Evolutionary conservation across 2,329 filamentous ascomycete species (phyloP).

Genomic region (Teratosphaeriaceae sp.): DNA sequence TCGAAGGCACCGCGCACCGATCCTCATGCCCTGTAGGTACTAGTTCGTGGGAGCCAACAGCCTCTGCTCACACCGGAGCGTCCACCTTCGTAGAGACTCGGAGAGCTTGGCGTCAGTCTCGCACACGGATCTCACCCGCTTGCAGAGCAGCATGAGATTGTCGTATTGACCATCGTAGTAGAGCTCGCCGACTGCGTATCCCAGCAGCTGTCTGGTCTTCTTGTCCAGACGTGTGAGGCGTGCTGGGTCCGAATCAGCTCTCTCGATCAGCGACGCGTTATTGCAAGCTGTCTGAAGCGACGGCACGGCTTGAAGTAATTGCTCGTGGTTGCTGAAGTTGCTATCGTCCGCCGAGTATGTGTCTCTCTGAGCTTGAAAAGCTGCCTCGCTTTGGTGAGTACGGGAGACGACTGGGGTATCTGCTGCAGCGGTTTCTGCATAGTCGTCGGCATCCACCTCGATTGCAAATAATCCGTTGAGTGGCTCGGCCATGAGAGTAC

Average conservation of each 20-base stretch:
- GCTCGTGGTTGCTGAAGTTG: slow-evolving; percentile 19
- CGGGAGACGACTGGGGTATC: slow-evolving; percentile 21
- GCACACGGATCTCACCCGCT: slow-evolving; percentile 16
- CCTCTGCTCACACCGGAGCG: slow-evolving; percentile 14
- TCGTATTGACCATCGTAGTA: slow-evolving; percentile 53
- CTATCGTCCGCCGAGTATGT: slow-evolving; percentile 26
- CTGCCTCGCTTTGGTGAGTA: slow-evolving; percentile 27
- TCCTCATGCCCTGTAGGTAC: background rate
- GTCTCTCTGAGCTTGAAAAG: slow-evolving; percentile 25
- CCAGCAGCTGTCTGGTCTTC: slow-evolving; percentile 31
- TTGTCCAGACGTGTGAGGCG: slow-evolving; percentile 17
- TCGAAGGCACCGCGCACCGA: background rate
- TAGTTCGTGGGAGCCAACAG: too few relatives aligned
- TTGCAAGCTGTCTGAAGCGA: slow-evolving; percentile 5
- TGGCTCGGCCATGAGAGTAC: slow-evolving; percentile 7
- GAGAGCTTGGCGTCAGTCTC: slow-evolving; percentile 17
- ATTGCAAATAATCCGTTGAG: slow-evolving; percentile 24
- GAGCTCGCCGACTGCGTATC: slow-evolving; percentile 53
- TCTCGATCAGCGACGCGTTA: slow-evolving; percentile 3
- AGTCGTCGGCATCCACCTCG: slow-evolving; percentile 26
- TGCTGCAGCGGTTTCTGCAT: slow-evolving; percentile 24
- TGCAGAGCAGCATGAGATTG: slow-evolving; percentile 26
- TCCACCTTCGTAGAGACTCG: slow-evolving; percentile 21
- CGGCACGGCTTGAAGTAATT: slow-evolving; percentile 16
- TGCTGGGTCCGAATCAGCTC: background rate